Evolutionary conservation across 805 yeast genomes (phyloP).

Genomic region (Metschnikowia peoriensis): DNA sequence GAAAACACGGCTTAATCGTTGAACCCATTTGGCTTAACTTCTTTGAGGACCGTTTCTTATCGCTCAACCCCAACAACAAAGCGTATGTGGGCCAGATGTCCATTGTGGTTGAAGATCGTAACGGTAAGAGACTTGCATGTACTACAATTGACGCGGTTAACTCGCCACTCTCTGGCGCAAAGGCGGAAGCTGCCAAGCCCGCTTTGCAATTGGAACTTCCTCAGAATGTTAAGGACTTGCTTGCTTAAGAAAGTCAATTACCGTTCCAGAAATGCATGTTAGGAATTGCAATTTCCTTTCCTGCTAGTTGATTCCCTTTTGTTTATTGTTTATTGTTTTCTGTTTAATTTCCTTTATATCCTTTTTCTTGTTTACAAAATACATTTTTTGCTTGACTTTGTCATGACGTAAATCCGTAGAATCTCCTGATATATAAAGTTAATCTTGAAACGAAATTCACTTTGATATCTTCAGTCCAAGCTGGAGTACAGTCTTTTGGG

Average conservation of each 20-base stretch:
- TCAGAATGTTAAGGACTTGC: background rate
- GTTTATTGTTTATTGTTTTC: background rate
- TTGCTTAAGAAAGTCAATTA: background rate
- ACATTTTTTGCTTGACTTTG: no score
- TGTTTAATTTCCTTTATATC: background rate
- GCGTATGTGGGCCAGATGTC: constrained; percentile 4
- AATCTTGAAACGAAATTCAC: no score
- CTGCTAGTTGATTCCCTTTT: background rate
- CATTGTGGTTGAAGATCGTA: background rate
- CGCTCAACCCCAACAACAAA: constrained; percentile 5
- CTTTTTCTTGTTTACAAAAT: no score
- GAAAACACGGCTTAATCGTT: constrained; percentile 2
- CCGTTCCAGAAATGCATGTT: background rate
- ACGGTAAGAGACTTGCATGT: constrained; percentile 1
- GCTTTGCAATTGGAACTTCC: background rate
- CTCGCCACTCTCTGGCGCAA: background rate
- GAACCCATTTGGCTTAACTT: background rate
- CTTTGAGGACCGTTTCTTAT: constrained; percentile 3
- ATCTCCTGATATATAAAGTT: no score
- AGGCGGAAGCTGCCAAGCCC: constrained; percentile 2
- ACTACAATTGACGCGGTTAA: background rate
- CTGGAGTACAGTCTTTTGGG: no score
- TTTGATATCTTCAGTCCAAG: no score
- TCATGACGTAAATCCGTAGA: no score
- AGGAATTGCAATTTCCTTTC: background rate